Conservation (phyloP, 2,329 filamentous ascomycete species). For the Ustulina deusta region DNA sequence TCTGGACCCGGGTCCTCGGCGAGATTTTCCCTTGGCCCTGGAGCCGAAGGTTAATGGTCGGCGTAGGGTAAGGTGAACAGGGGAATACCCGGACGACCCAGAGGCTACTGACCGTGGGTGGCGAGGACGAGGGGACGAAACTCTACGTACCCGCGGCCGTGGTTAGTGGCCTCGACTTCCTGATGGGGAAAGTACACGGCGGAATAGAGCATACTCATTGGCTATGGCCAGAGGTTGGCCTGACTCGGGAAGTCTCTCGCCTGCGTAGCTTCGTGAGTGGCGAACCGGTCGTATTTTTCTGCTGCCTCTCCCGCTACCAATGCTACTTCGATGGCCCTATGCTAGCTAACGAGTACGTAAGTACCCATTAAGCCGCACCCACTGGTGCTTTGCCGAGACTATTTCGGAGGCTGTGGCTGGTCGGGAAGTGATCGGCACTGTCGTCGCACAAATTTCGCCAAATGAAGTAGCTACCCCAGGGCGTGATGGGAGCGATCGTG, state of each 20-base stretch:
- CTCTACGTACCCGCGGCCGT: conserved; percentile 41
- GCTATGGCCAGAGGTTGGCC: conserved; percentile 31
- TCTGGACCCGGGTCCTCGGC: neutral
- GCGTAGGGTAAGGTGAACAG: neutral
- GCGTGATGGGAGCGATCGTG: conserved; percentile 43
- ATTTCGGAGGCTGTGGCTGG: conserved; percentile 42
- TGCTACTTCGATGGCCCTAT: conserved; percentile 11
- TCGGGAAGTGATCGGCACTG: conserved; percentile 32
- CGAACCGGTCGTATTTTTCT: neutral
- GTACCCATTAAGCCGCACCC: conserved; percentile 30
- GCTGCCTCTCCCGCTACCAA: neutral
- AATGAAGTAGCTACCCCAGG: conserved; percentile 46
- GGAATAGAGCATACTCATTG: conserved; percentile 44
- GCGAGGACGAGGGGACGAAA: neutral
- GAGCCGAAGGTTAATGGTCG: neutral
- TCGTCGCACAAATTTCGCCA: conserved; percentile 35
- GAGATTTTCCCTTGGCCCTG: neutral
- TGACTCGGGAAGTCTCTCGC: conserved; percentile 38
- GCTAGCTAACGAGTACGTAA: conserved; percentile 1
- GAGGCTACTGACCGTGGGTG: neutral
- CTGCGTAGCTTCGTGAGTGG: conserved; percentile 37
- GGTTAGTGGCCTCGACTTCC: conserved; percentile 46
- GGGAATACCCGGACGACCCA: neutral
- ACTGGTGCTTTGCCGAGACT: conserved; percentile 17
- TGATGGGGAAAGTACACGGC: conserved; percentile 46